Conservation (phyloP, 179 eudicot genomes). For the Corrigiola litoralis region DNA sequence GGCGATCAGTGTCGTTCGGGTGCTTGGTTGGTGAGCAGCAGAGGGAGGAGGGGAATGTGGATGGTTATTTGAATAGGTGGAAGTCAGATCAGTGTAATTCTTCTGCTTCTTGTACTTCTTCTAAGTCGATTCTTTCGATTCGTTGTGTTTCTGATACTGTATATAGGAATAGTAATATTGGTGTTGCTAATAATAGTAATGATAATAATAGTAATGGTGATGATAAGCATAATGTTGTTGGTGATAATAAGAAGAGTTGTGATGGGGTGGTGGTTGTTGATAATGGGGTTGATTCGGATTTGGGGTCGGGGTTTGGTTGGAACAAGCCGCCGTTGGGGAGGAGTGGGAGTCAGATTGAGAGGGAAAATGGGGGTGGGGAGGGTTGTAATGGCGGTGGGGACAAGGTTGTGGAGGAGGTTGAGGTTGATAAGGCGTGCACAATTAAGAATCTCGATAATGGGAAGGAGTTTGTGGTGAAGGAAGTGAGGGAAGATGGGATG, state of each 20-base stretch:
- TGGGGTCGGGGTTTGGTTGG: conserved; percentile 5
- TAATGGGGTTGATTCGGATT: conserved; percentile 20
- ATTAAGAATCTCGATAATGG: conserved; percentile 87
- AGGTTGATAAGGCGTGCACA: conserved; percentile 42
- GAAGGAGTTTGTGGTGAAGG: conserved; percentile 87
- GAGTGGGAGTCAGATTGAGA: conserved; percentile 15
- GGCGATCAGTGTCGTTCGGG: conserved; percentile 41
- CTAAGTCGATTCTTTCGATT: conserved; percentile 29
- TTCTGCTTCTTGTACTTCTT: conserved; percentile 1
- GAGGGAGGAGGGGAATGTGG: neutral
- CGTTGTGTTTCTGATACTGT: conserved; percentile 39
- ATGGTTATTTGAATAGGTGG: conserved; percentile 8
- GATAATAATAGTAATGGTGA: neutral
- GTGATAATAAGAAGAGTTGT: conserved; percentile 4
- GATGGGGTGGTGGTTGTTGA: conserved; percentile 22
- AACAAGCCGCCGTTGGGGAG: conserved; percentile 12
- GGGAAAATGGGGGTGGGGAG: conserved; percentile 16
- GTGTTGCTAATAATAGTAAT: conserved; percentile 5
- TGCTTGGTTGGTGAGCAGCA: neutral
- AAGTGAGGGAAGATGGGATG: conserved; percentile 72
- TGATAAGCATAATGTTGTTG: conserved; percentile 2
- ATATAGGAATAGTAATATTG: conserved; percentile 32
- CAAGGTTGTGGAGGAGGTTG: conserved; percentile 15
- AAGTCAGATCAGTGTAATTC: conserved; percentile 25
- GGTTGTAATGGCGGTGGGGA: conserved; percentile 16